A percentile compares a stretch with the other conserved stretches of the same genome.
phyloP scores from a whole-genome alignment of 202 grass and related monocot genomes.

The Hordeum pubiflorum region DNA sequence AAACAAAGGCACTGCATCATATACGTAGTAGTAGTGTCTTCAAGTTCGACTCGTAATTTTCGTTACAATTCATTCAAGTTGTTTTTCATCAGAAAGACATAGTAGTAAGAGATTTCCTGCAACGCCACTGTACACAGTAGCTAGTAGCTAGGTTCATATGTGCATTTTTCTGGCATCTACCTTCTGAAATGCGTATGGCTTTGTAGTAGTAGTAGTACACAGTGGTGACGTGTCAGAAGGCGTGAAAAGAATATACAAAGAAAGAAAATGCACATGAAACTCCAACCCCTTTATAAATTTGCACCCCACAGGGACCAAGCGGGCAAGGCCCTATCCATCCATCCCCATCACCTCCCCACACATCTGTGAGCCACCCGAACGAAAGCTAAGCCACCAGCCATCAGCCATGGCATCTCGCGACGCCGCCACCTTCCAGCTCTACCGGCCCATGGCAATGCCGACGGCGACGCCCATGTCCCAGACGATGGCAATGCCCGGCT shows the following conservation, averaged over 20 bases:
- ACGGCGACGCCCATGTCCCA: not conserved
- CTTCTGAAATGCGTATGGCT: not conserved
- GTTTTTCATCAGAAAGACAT: not conserved
- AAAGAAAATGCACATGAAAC: not conserved
- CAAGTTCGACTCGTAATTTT: not conserved
- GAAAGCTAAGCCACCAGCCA: not conserved
- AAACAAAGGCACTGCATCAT: not conserved
- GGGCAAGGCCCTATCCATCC: conserved; percentile 31
- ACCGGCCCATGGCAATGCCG: conserved; percentile 35
- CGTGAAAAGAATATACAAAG: not conserved
- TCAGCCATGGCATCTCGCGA: conserved; percentile 32
- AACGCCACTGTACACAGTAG: too few species aligned
- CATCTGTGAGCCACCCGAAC: conserved; percentile 20
- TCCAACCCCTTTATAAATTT: conserved; percentile 29
- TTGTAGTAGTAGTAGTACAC: not conserved
- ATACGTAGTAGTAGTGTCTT: not conserved
- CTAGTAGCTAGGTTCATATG: too few species aligned
- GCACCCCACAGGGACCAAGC: not conserved
- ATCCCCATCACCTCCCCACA: conserved; percentile 18
- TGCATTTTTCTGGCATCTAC: not conserved
- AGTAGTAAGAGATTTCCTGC: too few species aligned
- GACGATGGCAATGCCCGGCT: conserved; percentile 19
- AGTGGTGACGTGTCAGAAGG: not conserved
- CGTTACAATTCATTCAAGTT: too few species aligned
- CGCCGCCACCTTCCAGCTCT: conserved; percentile 45